These are phyloP conservation scores for Sequoia sempervirens DNA, from an alignment of 75 land plant species.

Conservation along the genomic window DNA sequence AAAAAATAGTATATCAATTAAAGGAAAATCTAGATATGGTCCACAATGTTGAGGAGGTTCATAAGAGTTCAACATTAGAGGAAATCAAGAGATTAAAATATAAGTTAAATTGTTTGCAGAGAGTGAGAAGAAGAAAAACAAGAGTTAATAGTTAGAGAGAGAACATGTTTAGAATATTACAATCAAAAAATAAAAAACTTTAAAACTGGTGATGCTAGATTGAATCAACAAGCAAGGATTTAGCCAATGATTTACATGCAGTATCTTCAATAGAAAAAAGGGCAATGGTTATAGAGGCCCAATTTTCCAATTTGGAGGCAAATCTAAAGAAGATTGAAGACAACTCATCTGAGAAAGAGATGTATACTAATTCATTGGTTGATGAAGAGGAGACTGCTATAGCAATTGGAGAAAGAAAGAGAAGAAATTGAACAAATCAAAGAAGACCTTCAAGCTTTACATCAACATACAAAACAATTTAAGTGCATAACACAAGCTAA, in stretches of 20 bases:
- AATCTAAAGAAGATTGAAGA: conserved; percentile 39
- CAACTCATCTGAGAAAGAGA: conserved; percentile 7
- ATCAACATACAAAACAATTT: conserved; percentile 54
- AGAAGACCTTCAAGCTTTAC: conserved; percentile 60
- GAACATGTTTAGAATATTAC: conserved; percentile 51
- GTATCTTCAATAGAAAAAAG: conserved; percentile 62
- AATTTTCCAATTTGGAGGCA: conserved; percentile 49
- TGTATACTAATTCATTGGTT: too few relatives aligned
- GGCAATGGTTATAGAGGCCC: conserved; percentile 67
- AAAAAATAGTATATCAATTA: conserved; percentile 68
- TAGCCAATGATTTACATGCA: conserved; percentile 54
- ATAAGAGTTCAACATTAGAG: conserved; percentile 62
- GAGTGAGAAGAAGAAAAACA: conserved; percentile 88
- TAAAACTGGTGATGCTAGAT: conserved; percentile 54
- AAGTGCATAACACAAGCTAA: too few relatives aligned
- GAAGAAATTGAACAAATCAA: conserved; percentile 63
- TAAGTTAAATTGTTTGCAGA: conserved; percentile 51
- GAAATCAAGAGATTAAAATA: conserved; percentile 73
- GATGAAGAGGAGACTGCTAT: conserved; percentile 10
- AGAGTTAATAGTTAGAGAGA: conserved; percentile 72
- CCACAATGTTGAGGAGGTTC: conserved; percentile 62
- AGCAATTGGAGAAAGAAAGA: conserved; percentile 38
- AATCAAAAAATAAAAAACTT: conserved; percentile 43
- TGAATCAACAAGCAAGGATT: conserved; percentile 66
- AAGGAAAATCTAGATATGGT: conserved; percentile 82